Evolutionary conservation across 2,329 filamentous ascomycete species (phyloP).

Genomic region (Aspergillus melleus): DNA sequence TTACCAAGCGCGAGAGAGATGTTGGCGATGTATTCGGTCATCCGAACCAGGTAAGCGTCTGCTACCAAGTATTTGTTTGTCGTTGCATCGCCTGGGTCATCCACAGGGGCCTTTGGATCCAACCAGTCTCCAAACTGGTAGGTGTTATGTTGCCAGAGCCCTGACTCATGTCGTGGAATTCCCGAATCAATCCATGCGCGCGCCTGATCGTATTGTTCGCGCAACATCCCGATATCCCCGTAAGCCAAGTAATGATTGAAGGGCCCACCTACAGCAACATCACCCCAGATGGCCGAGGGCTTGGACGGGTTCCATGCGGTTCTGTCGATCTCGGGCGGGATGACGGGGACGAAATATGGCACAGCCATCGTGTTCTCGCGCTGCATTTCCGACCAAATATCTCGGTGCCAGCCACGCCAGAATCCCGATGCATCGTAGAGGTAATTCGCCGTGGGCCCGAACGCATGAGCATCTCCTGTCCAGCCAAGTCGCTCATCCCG

Average conservation of each 20-base stretch:
- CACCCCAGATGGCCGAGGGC: slow-evolving; percentile 36
- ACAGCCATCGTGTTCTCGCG: slow-evolving; percentile 12
- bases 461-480: slow-evolving; percentile 55
- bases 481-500: slow-evolving; percentile 56
- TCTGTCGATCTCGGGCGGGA: not conserved
- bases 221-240: slow-evolving; percentile 32
- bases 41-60: slow-evolving; percentile 36
- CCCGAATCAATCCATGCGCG: slow-evolving; percentile 12
- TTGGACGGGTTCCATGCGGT: not conserved
- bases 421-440: too few species aligned
- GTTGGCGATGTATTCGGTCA: slow-evolving; percentile 28
- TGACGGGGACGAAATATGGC: slow-evolving; percentile 28
- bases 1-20: slow-evolving; percentile 20
- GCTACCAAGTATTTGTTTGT: slow-evolving; percentile 32
- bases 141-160: slow-evolving; percentile 9
- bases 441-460: slow-evolving; percentile 24
- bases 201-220: slow-evolving; percentile 11
- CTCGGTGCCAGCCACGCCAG: too few species aligned
- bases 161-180: slow-evolving; percentile 5
- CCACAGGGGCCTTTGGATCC: slow-evolving; percentile 35
- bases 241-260: slow-evolving; percentile 31
- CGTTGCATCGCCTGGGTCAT: slow-evolving; percentile 28
- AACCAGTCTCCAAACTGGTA: slow-evolving; percentile 41
- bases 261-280: slow-evolving; percentile 35
- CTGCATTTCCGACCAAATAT: slow-evolving; percentile 17